A percentile compares a stretch with the other conserved stretches of the same genome.
Conservation (phyloP, 148 eudicot genomes). For the Heliamphora exappendiculata region DNA sequence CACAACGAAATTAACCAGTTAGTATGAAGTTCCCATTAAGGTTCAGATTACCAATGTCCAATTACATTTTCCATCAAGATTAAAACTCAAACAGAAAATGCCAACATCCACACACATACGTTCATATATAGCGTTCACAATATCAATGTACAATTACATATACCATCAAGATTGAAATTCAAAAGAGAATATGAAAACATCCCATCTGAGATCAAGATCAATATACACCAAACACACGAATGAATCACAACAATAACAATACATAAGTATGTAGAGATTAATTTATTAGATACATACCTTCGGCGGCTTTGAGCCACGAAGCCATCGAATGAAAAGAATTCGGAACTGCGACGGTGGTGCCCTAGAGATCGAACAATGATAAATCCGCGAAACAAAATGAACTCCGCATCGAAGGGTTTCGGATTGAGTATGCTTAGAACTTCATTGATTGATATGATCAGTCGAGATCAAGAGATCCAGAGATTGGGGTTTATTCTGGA, state of each 20-base stretch:
- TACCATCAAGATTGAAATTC: no score
- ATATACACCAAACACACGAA: conserved; percentile 1
- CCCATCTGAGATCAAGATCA: background rate
- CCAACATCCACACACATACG: background rate
- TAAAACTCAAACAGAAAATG: background rate
- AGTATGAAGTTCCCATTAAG: background rate
- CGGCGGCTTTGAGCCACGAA: conserved; percentile 84
- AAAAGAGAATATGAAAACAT: background rate
- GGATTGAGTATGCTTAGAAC: background rate
- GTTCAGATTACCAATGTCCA: background rate
- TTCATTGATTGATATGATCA: background rate
- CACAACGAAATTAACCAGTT: background rate
- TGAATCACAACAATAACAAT: background rate
- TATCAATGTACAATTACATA: no score
- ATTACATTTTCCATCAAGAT: background rate
- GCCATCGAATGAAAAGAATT: conserved; percentile 35
- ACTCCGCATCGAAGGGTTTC: background rate
- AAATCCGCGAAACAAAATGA: background rate
- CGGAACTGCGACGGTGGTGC: conserved; percentile 2
- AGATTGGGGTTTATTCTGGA: background rate
- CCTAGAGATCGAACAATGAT: conserved; percentile 17
- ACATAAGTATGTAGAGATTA: background rate
- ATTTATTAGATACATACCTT: conserved; percentile 34
- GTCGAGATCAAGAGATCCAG: background rate
- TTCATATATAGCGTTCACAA: no score